Evolutionary conservation across 805 yeast genomes (phyloP).

Genomic region (Nakazawaea populi): DNA sequence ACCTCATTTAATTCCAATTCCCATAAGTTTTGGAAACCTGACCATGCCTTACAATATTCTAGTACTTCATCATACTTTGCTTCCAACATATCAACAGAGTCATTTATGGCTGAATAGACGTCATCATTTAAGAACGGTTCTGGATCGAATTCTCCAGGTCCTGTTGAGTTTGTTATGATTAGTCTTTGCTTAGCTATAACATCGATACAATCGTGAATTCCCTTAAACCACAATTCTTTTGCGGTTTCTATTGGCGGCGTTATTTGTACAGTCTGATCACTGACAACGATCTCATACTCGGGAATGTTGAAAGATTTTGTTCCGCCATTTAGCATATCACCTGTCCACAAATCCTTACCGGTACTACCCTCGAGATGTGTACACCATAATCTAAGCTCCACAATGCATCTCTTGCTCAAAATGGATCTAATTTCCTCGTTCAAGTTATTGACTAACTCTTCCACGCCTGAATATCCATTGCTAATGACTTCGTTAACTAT

Average conservation of each 20-base stretch:
- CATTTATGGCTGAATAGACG: conserved; percentile 11
- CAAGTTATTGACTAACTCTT: conserved; percentile 23
- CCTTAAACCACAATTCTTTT: conserved; percentile 23
- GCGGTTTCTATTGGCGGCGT: conserved; percentile 34
- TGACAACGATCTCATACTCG: conserved; percentile 31
- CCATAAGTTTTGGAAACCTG: conserved; percentile 52
- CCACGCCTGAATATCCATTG: conserved; percentile 31
- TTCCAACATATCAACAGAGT: conserved; percentile 27
- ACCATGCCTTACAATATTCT: conserved; percentile 46
- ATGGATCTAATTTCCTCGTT: conserved; percentile 26
- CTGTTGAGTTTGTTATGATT: conserved; percentile 16
- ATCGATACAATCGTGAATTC: conserved; percentile 18
- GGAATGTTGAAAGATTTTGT: conserved; percentile 3
- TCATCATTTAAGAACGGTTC: not conserved
- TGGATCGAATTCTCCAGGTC: not conserved
- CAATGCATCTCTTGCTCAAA: conserved; percentile 23
- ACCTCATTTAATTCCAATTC: conserved; percentile 41
- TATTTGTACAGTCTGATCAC: conserved; percentile 30
- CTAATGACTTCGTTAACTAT: conserved; percentile 27
- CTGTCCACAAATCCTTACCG: not conserved
- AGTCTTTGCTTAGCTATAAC: conserved; percentile 21
- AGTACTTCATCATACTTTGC: conserved; percentile 21
- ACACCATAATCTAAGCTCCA: conserved; percentile 10
- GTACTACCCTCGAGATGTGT: not conserved
- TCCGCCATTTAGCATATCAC: not conserved